phyloP scores from a whole-genome alignment of 139 green algal genomes.

The Desmodesmus armatus region DNA sequence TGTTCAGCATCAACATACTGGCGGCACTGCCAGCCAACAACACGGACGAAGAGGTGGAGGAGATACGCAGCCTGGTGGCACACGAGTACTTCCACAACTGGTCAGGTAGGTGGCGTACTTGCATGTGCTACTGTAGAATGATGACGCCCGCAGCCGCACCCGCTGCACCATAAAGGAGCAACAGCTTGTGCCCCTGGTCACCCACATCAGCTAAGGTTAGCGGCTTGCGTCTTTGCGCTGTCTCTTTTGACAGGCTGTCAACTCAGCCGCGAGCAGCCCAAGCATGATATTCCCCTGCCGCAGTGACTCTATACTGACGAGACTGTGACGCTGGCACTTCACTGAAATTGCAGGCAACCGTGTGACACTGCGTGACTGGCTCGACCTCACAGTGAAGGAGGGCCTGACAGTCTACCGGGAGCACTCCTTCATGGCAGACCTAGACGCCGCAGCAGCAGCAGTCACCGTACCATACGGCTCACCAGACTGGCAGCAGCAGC shows the following conservation, averaged over 20 bases:
- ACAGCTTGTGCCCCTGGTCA: too few species aligned
- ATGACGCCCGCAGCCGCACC: too few species aligned
- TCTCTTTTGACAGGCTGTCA: too few species aligned
- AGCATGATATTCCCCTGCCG: too few species aligned
- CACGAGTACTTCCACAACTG: conserved; percentile 21
- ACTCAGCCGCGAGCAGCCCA: too few species aligned
- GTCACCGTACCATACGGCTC: neutral
- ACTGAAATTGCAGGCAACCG: neutral
- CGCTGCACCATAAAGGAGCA: too few species aligned
- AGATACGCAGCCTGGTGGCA: neutral
- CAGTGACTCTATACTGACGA: too few species aligned
- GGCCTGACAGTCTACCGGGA: conserved; percentile 13
- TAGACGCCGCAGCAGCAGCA: neutral
- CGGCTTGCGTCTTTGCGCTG: too few species aligned
- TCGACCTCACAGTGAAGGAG: conserved; percentile 2
- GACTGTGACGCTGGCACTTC: too few species aligned
- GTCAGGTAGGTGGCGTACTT: neutral
- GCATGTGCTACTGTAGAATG: too few species aligned
- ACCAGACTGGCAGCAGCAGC: neutral
- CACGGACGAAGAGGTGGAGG: conserved; percentile 2
- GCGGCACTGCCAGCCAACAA: neutral
- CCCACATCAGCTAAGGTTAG: too few species aligned
- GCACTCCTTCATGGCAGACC: conserved; percentile 5
- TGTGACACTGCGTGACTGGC: conserved; percentile 11
- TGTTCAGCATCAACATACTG: neutral